Evolutionary conservation across 805 yeast genomes (phyloP).

Genomic region (Saturnispora hagleri): DNA sequence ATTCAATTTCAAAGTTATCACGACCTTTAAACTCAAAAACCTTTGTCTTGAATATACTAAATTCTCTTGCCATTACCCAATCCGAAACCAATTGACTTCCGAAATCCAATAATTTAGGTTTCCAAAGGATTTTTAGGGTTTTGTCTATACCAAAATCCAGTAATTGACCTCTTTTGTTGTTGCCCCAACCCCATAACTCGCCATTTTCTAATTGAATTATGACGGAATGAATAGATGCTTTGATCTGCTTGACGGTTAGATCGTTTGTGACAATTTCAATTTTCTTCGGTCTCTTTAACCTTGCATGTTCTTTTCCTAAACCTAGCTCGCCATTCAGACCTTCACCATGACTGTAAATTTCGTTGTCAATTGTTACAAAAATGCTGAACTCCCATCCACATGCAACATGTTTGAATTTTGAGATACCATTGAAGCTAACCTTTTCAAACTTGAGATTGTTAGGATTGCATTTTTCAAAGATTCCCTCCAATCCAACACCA

Average conservation of each 20-base stretch:
- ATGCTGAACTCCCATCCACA: conserved; percentile 80
- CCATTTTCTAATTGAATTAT: conserved; percentile 34
- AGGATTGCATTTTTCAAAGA: not conserved
- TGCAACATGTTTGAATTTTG: conserved; percentile 37
- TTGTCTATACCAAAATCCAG: conserved; percentile 16
- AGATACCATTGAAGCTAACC: conserved; percentile 7
- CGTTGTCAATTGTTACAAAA: conserved; percentile 33
- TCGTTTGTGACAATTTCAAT: not conserved
- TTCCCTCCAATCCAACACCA: conserved; percentile 32
- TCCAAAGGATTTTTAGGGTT: conserved; percentile 18
- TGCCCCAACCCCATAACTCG: conserved; percentile 57
- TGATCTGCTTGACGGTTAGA: conserved; percentile 11
- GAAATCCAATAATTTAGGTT: conserved; percentile 15
- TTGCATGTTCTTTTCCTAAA: conserved; percentile 22
- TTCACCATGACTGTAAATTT: conserved; percentile 45
- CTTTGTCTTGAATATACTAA: conserved; percentile 30
- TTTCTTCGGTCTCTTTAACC: not conserved
- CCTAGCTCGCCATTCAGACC: conserved; percentile 79
- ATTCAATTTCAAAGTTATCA: conserved; percentile 22
- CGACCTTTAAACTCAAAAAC: not conserved
- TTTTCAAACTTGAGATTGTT: not conserved
- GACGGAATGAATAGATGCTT: conserved; percentile 39
- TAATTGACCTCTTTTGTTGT: conserved; percentile 52
- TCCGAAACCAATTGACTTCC: conserved; percentile 9
- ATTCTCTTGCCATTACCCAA: conserved; percentile 48